Conservation (phyloP, 1,284 basidiomycete genomes). For the Ceratobasidium papillatum region DNA sequence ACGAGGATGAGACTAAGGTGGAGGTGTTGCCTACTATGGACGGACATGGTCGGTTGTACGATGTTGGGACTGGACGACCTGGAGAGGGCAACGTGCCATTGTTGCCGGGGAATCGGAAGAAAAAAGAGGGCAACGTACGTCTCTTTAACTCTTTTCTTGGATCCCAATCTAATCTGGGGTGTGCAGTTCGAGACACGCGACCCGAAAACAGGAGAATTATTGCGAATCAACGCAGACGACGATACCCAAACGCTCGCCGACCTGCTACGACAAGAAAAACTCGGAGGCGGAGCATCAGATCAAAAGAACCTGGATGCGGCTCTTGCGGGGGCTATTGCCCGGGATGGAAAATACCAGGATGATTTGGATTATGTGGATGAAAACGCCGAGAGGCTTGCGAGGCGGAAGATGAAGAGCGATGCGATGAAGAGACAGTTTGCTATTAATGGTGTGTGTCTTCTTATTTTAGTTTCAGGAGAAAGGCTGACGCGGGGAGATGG, state of each 20-base stretch:
- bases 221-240: conserved; percentile 82
- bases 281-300: conserved; percentile 86
- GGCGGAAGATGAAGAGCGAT: conserved; percentile 94
- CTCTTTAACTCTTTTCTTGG: not conserved
- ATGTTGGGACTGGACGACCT: conserved; percentile 77
- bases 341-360: conserved; percentile 87
- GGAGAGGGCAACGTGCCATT: conserved; percentile 52
- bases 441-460: conserved; percentile 74
- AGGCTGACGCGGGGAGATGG: conserved; percentile 1
- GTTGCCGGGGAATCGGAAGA: conserved; percentile 69
- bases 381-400: conserved; percentile 89
- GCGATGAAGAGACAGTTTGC: conserved; percentile 97
- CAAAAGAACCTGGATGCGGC: conserved; percentile 93
- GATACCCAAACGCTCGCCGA: conserved; percentile 87
- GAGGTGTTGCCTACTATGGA: conserved; percentile 93
- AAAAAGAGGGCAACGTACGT: conserved; percentile 78
- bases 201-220: conserved; percentile 83
- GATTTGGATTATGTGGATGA: conserved; percentile 96
- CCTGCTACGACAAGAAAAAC: conserved; percentile 90
- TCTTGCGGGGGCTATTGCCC: conserved; percentile 86
- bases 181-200: conserved; percentile 85
- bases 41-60: conserved; percentile 86
- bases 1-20: conserved; percentile 62
- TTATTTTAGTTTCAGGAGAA: conserved; percentile 24
- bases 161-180: not conserved